These are phyloP conservation scores for Spergularia azorica DNA, from an alignment of 179 eudicot genomes.

Conservation along the genomic window DNA sequence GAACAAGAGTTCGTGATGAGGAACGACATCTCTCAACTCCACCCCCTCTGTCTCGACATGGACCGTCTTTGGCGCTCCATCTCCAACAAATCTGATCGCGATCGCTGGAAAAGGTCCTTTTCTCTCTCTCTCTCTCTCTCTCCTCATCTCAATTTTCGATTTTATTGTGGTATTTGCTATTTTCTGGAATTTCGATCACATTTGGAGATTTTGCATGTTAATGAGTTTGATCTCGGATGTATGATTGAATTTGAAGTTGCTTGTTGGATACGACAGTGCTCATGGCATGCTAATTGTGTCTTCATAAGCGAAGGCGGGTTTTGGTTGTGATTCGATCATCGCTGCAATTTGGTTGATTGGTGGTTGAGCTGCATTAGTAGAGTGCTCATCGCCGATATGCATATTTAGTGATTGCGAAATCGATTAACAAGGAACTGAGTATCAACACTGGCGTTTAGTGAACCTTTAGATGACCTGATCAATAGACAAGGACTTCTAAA, in stretches of 20 bases:
- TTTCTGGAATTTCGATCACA: neutral
- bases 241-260: neutral
- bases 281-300: too few relatives aligned
- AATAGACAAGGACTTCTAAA: neutral
- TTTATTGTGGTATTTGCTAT: neutral
- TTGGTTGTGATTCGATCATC: neutral
- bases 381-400: neutral
- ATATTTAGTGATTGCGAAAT: neutral
- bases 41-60: slow-evolving; percentile 71
- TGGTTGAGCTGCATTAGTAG: slow-evolving; percentile 8
- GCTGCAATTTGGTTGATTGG: neutral
- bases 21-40: slow-evolving; percentile 60
- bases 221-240: neutral
- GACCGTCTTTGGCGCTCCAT: slow-evolving; percentile 79
- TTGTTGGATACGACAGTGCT: too few relatives aligned
- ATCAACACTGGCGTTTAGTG: neutral
- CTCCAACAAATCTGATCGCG: slow-evolving; percentile 74
- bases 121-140: slow-evolving; percentile 14
- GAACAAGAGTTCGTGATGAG: slow-evolving; percentile 59
- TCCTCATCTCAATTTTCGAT: neutral
- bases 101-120: slow-evolving; percentile 77
- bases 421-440: neutral
- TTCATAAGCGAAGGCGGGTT: too few relatives aligned
- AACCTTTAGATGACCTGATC: too few relatives aligned
- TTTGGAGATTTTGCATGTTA: neutral